Percentiles rank a stretch among this genome's conserved stretches.
Evolutionary conservation across 1,284 basidiomycete species (phyloP).

Genomic region (Afroboletus lepidellus): DNA sequence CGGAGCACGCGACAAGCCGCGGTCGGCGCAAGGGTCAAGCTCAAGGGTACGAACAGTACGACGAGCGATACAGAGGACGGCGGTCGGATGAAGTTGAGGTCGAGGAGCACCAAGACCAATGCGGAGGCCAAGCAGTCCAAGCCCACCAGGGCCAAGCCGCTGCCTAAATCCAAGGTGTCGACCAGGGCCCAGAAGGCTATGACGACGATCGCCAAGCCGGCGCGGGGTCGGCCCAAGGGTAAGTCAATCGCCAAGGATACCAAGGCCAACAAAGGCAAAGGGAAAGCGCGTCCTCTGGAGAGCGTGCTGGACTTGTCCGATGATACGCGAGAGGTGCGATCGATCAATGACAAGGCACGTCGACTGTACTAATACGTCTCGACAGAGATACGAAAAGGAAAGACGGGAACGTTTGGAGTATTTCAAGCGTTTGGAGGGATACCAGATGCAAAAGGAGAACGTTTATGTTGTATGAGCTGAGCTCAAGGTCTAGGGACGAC

Average conservation of each 20-base stretch:
- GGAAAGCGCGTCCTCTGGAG: constrained; percentile 25
- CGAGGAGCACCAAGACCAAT: constrained; percentile 11
- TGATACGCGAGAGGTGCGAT: constrained; percentile 31
- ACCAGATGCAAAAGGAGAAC: constrained; percentile 55
- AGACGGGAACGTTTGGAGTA: constrained; percentile 55
- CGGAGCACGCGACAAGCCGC: constrained; percentile 31
- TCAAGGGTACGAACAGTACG: background rate
- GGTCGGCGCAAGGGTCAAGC: constrained; percentile 13
- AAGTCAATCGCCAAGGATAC: constrained; percentile 10
- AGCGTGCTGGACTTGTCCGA: constrained; percentile 32
- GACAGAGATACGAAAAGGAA: constrained; percentile 44
- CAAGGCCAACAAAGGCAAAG: constrained; percentile 33
- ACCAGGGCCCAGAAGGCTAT: constrained; percentile 9
- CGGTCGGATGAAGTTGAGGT: constrained; percentile 21
- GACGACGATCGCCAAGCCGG: constrained; percentile 9
- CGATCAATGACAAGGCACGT: background rate
- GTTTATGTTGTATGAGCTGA: constrained; percentile 54
- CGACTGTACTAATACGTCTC: constrained; percentile 3
- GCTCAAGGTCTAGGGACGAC: background rate
- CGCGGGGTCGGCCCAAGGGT: constrained; percentile 22
- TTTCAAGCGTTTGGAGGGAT: constrained; percentile 52
- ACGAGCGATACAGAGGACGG: constrained; percentile 10
- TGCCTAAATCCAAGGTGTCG: constrained; percentile 9
- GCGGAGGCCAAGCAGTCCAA: constrained; percentile 8
- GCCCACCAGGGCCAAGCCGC: constrained; percentile 3